These are phyloP conservation scores for Trichoderma brevicompactum DNA, from an alignment of 2,329 filamentous ascomycete genomes.

Conservation along the genomic window DNA sequence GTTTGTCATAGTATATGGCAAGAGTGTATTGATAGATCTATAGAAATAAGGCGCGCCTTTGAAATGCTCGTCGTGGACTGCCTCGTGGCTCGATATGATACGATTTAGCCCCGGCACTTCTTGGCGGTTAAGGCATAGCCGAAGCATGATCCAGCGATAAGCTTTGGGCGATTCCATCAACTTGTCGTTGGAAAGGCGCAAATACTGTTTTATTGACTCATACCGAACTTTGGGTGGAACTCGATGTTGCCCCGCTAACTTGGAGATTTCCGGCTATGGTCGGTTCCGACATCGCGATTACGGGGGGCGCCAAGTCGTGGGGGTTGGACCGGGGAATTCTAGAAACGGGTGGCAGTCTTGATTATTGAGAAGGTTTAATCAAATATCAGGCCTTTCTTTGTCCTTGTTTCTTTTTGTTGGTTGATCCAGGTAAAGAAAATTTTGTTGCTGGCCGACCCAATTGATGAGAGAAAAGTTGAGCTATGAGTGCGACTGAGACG, in stretches of 20 bases:
- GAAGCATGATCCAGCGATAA: neutral
- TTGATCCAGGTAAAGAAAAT: too few relatives aligned
- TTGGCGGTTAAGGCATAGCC: neutral
- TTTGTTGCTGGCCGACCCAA: neutral
- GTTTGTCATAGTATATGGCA: too few relatives aligned
- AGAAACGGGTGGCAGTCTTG: neutral
- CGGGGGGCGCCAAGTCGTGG: conserved; percentile 10
- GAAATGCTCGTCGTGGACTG: neutral
- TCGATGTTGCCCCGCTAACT: neutral
- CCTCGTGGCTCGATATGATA: neutral
- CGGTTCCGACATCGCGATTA: conserved; percentile 14
- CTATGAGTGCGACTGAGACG: conserved; percentile 19
- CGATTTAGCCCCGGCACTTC: neutral
- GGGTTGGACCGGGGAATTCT: neutral
- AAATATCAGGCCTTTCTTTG: too few relatives aligned
- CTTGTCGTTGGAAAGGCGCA: conserved; percentile 20
- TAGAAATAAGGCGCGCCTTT: conserved; percentile 15
- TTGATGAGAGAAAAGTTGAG: neutral
- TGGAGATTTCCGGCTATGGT: conserved; percentile 1
- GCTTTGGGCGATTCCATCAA: neutral
- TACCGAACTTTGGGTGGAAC: neutral
- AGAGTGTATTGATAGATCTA: neutral
- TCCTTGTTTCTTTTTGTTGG: too few relatives aligned
- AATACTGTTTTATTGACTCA: conserved; percentile 2
- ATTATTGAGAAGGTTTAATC: too few relatives aligned